Percentiles rank a stretch among this genome's conserved stretches.
Evolutionary conservation across 1,284 basidiomycete genomes (phyloP).

Genomic region (Sanghuangporus weigelae): DNA sequence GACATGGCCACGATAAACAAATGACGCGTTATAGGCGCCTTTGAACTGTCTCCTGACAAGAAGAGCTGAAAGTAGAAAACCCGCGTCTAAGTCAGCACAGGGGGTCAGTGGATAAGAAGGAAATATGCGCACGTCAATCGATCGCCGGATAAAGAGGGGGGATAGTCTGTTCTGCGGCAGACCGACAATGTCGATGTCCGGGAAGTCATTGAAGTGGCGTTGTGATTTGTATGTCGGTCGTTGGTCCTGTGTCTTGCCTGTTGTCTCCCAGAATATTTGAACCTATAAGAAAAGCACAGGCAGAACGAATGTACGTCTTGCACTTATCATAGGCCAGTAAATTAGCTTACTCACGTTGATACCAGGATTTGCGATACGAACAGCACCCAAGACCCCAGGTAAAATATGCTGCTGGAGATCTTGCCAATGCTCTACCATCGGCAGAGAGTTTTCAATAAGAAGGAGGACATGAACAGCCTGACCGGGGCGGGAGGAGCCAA

Average conservation of each 20-base stretch:
- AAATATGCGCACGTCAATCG: slow-evolving; percentile 15
- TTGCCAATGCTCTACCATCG: slow-evolving; percentile 17
- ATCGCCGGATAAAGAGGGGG: slow-evolving; percentile 17
- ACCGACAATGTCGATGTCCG: slow-evolving; percentile 18
- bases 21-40: slow-evolving; percentile 14
- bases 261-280: slow-evolving; percentile 18
- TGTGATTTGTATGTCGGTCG: slow-evolving; percentile 9
- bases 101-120: background rate
- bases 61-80: slow-evolving; percentile 8
- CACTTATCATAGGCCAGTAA: background rate
- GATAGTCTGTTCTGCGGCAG: slow-evolving; percentile 17
- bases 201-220: slow-evolving; percentile 19
- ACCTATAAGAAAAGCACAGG: slow-evolving; percentile 4
- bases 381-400: slow-evolving; percentile 16
- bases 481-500: slow-evolving; percentile 12
- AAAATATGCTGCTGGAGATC: slow-evolving; percentile 17
- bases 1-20: slow-evolving; percentile 19
- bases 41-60: slow-evolving; percentile 5
- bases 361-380: slow-evolving; percentile 19
- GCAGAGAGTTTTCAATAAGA: slow-evolving; percentile 18
- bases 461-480: slow-evolving; percentile 19
- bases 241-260: slow-evolving; percentile 16
- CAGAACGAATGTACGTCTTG: background rate
- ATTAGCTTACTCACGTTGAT: slow-evolving; percentile 8
- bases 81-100: background rate